Conservation (phyloP, 2,329 filamentous ascomycete genomes). For the Phyllosticta citriasiana region DNA sequence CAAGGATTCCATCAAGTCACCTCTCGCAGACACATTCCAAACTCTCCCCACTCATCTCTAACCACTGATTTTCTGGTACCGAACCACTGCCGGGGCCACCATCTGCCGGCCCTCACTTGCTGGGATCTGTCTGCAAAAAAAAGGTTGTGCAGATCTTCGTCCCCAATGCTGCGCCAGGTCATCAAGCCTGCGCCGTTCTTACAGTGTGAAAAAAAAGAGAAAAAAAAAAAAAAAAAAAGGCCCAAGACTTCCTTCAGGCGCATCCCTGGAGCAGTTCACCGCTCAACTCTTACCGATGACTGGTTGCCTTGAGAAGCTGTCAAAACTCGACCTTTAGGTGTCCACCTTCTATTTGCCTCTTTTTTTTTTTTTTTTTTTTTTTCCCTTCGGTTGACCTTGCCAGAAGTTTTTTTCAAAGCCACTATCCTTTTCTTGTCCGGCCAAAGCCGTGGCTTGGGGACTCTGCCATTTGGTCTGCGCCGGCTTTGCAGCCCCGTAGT, state of each 20-base stretch:
- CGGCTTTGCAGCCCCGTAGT: not conserved
- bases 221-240: slow-evolving; percentile 12
- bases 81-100: not conserved
- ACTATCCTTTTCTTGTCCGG: not conserved
- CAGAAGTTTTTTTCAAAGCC: not conserved
- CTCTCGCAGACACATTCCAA: not conserved
- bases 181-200: slow-evolving; percentile 23
- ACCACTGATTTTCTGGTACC: not conserved
- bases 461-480: not conserved
- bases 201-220: not conserved
- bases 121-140: not conserved
- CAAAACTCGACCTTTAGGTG: not conserved
- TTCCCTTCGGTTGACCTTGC: not conserved
- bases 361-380: no score
- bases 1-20: not conserved
- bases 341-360: not conserved
- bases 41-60: not conserved
- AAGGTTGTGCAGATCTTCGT: slow-evolving; percentile 27
- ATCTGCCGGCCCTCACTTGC: not conserved
- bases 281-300: slow-evolving; percentile 21
- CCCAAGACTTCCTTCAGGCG: not conserved
- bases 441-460: not conserved
- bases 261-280: slow-evolving; percentile 31
- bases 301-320: slow-evolving; percentile 20
- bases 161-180: slow-evolving; percentile 19